Conservation (phyloP, 768 basidiomycete species). For the Russula griseocarnosa region DNA sequence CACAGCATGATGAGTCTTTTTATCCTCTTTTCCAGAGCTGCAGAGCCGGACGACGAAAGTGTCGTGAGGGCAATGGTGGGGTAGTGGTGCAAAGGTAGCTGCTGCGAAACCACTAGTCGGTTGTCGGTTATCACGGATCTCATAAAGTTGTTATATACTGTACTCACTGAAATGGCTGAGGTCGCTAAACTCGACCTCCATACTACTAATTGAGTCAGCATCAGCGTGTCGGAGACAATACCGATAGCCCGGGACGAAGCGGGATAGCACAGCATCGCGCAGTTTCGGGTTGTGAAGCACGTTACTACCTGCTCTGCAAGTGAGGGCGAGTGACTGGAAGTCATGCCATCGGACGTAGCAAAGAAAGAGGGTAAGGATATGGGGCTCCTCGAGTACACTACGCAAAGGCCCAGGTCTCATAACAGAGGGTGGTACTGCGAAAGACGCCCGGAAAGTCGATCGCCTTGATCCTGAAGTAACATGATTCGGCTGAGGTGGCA, state of each 20-base stretch:
- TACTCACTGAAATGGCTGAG: conserved; percentile 63
- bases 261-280: conserved; percentile 41
- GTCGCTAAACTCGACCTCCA: conserved; percentile 55
- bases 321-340: conserved; percentile 40
- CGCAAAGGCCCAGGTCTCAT: conserved; percentile 29
- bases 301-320: conserved; percentile 37
- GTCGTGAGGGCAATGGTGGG: conserved; percentile 60
- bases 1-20: conserved; percentile 46
- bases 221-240: conserved; percentile 43
- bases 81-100: conserved; percentile 61
- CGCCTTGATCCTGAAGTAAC: background rate
- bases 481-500: background rate
- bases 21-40: conserved; percentile 35
- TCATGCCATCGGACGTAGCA: conserved; percentile 38
- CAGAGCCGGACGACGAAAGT: conserved; percentile 41
- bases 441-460: background rate
- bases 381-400: conserved; percentile 36
- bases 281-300: conserved; percentile 35
- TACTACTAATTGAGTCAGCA: conserved; percentile 40
- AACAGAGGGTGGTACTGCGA: background rate
- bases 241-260: conserved; percentile 57
- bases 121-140: background rate
- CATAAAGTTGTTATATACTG: conserved; percentile 16
- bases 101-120: conserved; percentile 58
- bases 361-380: conserved; percentile 37